Percentiles rank a stretch among this genome's conserved stretches.
phyloP scores from a whole-genome alignment of 225 moss, liverwort and hornwort genomes.

The Bryum argenteum region DNA sequence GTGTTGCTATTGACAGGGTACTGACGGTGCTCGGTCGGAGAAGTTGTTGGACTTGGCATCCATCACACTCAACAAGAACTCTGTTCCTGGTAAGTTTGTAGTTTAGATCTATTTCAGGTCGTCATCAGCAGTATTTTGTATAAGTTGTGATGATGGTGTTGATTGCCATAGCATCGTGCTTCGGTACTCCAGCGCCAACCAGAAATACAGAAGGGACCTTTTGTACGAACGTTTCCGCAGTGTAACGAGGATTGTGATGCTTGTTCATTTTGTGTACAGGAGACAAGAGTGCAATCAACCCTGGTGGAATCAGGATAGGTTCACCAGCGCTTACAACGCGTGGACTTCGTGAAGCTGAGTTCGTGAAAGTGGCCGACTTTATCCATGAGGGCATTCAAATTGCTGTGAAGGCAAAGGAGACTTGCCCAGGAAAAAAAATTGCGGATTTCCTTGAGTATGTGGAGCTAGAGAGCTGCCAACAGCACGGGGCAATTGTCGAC shows the following conservation, averaged over 20 bases:
- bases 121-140: background rate
- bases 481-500: slow-evolving; percentile 54
- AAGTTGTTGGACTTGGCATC: slow-evolving; percentile 79
- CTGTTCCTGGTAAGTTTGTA: slow-evolving; percentile 65
- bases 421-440: slow-evolving; percentile 69
- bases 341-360: slow-evolving; percentile 66
- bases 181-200: background rate
- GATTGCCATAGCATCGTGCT: background rate
- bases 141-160: slow-evolving; percentile 2
- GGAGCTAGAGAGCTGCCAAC: slow-evolving; percentile 55
- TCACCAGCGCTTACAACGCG: slow-evolving; percentile 88
- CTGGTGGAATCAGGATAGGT: slow-evolving; percentile 82
- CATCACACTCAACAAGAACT: slow-evolving; percentile 90
- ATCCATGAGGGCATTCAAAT: slow-evolving; percentile 76
- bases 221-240: slow-evolving; percentile 6
- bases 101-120: background rate
- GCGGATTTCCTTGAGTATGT: slow-evolving; percentile 79
- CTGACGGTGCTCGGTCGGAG: slow-evolving; percentile 83
- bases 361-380: slow-evolving; percentile 78
- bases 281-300: slow-evolving; percentile 81
- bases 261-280: slow-evolving; percentile 40
- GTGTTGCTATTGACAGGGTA: slow-evolving; percentile 50
- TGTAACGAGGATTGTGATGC: slow-evolving; percentile 5
- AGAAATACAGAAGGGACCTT: background rate
- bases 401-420: slow-evolving; percentile 63